Evolutionary conservation across 257 asterid genomes (phyloP), one percentile per base, ranked within the genome.

Genomic region (Jacaranda mimosifolia): DNA sequence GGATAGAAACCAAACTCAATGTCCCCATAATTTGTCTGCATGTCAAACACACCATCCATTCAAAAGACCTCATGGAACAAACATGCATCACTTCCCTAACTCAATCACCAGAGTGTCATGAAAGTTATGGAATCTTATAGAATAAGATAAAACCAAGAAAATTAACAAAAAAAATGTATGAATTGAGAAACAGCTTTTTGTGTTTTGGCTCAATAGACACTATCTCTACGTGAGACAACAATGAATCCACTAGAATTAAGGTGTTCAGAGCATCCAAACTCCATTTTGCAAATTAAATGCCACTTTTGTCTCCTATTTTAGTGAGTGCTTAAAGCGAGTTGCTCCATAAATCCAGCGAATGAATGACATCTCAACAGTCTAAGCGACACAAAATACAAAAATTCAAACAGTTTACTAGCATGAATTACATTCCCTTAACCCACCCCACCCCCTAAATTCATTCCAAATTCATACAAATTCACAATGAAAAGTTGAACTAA

Each of bases 1-100:
- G 88, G 92, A 76, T 90, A 90, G 92, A 90, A 90, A 74, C 92
- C 95, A 72, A 90, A 90, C 78, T 90, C 92, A 64, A 90, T 83
- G 78, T 90, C 95, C 76, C 95, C 95, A 74, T 79, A 88, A 70
- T 86, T 75, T 62, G 95, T 90, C 95, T 90, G 90, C 86, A 86
- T 72, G 62, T 67, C 63, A 63, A 82, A 62, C 65, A 51, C 75
- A 73, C 6, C 32, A 63, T 68, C 59, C 68, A 70, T 72, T 71
- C 32, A 70, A 46, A 14, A 52, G 9, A 59, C 51, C 52, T 14
- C 53, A 26, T 45, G 57, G 14, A 32, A 53, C 4, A 19, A 59
- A 74, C 10, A 36, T 15, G 26, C 63, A 43, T 55, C 51, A 55
- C 57, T 32, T 55, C 55, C 55, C 56, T n/a, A 39, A 46, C 39